Conservation (phyloP, 306 rosid genomes). For the Malus domestica region DNA sequence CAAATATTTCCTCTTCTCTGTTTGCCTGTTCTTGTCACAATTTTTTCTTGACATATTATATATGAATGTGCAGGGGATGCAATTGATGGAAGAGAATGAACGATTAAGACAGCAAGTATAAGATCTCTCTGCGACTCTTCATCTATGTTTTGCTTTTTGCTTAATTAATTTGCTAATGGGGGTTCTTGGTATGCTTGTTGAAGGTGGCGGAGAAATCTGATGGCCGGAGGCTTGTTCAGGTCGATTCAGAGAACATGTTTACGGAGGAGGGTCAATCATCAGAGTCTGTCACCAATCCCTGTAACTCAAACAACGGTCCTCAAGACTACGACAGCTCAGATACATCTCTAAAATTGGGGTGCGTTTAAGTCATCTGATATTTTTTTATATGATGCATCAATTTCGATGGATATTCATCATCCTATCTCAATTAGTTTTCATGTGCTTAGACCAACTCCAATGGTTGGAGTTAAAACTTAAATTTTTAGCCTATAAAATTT, state of each 20-base stretch:
- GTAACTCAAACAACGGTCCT: constrained; percentile 54
- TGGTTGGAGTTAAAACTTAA: too few relatives aligned
- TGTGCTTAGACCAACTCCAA: too few relatives aligned
- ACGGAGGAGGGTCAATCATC: constrained; percentile 86
- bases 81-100: constrained; percentile 68
- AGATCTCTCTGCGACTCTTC: background rate
- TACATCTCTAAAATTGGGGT: constrained; percentile 85
- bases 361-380: constrained; percentile 5
- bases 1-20: background rate
- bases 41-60: background rate
- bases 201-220: constrained; percentile 36
- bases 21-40: background rate
- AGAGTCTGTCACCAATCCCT: constrained; percentile 57
- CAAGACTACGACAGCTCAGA: constrained; percentile 74
- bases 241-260: constrained; percentile 34
- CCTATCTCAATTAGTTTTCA: background rate
- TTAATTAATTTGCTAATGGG: background rate
- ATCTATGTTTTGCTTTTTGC: background rate
- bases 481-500: too few relatives aligned
- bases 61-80: constrained; percentile 43
- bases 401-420: background rate
- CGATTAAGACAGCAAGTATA: constrained; percentile 56
- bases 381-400: background rate
- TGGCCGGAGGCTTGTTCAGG: constrained; percentile 23
- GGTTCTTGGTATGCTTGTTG: background rate